Evolutionary conservation across 306 rosid species (phyloP), one percentile per base, ranked within the genome.

Genomic region (Delonix regia): DNA sequence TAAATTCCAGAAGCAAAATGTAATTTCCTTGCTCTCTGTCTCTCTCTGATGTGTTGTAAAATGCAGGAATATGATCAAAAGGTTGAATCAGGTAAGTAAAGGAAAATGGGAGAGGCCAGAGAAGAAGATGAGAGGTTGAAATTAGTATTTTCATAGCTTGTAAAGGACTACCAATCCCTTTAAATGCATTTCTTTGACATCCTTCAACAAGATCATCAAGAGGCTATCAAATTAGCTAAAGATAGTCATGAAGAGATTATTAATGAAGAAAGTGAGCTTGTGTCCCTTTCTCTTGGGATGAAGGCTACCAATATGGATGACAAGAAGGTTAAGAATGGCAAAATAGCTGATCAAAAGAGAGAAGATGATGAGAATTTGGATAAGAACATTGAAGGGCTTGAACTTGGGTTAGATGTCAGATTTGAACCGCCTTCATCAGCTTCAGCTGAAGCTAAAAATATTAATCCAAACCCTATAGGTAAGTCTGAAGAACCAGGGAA

Each of bases 261-360:
- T 41, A 75, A 28, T 39, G 52, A 76, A 44, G 87, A 80, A 30
- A 73, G 64, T 39, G 89, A 82, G 9, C 88, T 88, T 55, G 83
- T 92, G 14, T 87, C 89, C 21, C 89, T 92, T 11, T 83, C 88
- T 60, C 86, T 92, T 44, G 96, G 97, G 34, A 83, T 85, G 52
- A 75, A 30, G 33, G 2, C 75, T 2, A 19, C 30, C 39, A 7
- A 41, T 41, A 80, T 45, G 39, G 82, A 73, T 27, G 71, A 73
- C n/a, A 80, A 78, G 25, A 87, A 79, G 69, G 66, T 14, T 4
- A 80, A 24, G 25, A 71, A 33, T 22, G 22, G 63, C 61, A 42
- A 56, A 21, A 30, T 1, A 30, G 21, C 15, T 44, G 33, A 30
- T 4, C 33, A 30, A 30, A 30, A 30, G 2, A 75, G 33, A 56